phyloP scores from a whole-genome alignment of 129 eudicot genomes.

The Smallanthus sonchifolius region DNA sequence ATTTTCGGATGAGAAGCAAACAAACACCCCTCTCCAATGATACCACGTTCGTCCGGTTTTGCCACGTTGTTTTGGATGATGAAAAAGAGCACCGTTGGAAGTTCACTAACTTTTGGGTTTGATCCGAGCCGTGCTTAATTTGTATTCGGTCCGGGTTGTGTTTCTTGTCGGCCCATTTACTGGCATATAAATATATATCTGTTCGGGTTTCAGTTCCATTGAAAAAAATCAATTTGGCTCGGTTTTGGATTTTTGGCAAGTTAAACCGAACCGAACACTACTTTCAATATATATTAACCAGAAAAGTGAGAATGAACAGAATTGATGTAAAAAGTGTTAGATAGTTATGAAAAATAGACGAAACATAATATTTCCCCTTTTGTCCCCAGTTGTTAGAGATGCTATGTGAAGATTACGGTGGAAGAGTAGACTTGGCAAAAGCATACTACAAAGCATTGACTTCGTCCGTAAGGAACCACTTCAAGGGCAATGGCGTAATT shows the following conservation, averaged over 20 bases:
- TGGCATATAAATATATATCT: too few species aligned
- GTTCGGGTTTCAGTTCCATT: background rate
- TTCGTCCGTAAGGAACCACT: conserved; percentile 61
- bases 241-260: too few species aligned
- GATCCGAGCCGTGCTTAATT: too few species aligned
- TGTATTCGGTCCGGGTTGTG: background rate
- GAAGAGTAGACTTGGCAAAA: conserved; percentile 82
- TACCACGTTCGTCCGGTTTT: too few species aligned
- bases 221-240: too few species aligned
- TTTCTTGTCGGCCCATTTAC: background rate
- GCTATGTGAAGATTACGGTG: conserved; percentile 86
- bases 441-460: conserved; percentile 81
- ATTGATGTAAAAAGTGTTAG: background rate
- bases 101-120: too few species aligned
- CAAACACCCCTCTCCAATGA: too few species aligned
- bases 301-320: background rate
- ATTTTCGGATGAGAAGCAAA: too few species aligned
- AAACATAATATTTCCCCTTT: background rate
- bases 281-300: too few species aligned
- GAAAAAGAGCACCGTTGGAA: too few species aligned
- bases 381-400: conserved; percentile 56
- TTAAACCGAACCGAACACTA: too few species aligned
- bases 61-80: too few species aligned
- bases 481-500: conserved; percentile 85
- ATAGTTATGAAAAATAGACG: background rate